These are phyloP conservation scores for Cryphonectria nitschkei DNA, from an alignment of 2,329 filamentous ascomycete genomes.

Conservation along the genomic window DNA sequence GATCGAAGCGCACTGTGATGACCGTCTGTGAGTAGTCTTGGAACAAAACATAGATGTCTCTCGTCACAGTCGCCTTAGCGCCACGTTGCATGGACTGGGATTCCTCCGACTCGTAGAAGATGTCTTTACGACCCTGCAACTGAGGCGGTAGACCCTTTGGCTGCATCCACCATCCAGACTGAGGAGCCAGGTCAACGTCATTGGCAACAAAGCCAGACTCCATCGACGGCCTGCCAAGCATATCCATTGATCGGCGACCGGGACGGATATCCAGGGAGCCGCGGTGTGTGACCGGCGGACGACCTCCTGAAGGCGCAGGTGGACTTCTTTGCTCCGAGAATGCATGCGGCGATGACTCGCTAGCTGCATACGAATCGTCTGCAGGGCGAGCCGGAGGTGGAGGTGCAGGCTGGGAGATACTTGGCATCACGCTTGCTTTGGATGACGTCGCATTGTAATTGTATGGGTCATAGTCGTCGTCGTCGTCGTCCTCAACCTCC, in stretches of 20 bases:
- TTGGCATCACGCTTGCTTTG: slow-evolving; percentile 33
- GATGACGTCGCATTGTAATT: slow-evolving; percentile 51
- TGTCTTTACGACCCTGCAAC: slow-evolving; percentile 80
- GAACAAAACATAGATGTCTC: slow-evolving; percentile 86
- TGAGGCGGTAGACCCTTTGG: slow-evolving; percentile 77
- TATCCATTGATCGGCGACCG: slow-evolving; percentile 71
- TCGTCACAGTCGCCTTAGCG: slow-evolving; percentile 72
- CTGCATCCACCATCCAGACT: slow-evolving; percentile 86
- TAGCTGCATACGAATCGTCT: slow-evolving; percentile 53
- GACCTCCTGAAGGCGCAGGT: slow-evolving; percentile 41
- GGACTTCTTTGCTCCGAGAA: slow-evolving; percentile 52
- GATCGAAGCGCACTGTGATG: slow-evolving; percentile 79
- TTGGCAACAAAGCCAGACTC: slow-evolving; percentile 86
- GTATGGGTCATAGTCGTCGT: slow-evolving; percentile 73
- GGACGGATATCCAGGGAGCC: slow-evolving; percentile 36
- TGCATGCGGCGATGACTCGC: slow-evolving; percentile 47
- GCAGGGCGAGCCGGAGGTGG: slow-evolving; percentile 36
- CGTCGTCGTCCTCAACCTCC: slow-evolving; percentile 47
- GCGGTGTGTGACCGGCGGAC: slow-evolving; percentile 51
- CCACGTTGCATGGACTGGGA: slow-evolving; percentile 70
- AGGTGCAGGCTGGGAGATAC: slow-evolving; percentile 39
- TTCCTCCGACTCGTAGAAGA: slow-evolving; percentile 83
- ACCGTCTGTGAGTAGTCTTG: slow-evolving; percentile 96
- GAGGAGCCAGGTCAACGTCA: slow-evolving; percentile 77
- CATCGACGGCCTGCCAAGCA: slow-evolving; percentile 67